Evolutionary conservation across 2,329 filamentous ascomycete species (phyloP), one percentile per base, ranked within the genome.

Genomic region (Fusarium oligoseptatum): DNA sequence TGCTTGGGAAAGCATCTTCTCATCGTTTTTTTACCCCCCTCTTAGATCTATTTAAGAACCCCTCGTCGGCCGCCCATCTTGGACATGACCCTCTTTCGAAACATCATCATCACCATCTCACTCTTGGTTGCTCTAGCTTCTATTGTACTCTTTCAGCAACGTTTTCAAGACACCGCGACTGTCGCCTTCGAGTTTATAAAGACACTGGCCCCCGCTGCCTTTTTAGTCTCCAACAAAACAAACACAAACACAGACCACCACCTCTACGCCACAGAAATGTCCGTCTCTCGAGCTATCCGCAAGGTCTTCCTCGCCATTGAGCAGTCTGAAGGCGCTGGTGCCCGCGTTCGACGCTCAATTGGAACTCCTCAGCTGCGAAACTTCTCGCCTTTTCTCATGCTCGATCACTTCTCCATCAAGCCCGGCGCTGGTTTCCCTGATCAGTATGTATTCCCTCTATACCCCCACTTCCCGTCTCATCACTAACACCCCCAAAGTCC

Each of bases 301-400:
- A 94, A 95, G 84, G 91, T 93, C 76, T 95, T 98, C 83, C 88
- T 95, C 52, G 96, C 96, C 70, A 84, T 93, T 69, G 95, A 98
- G 83, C 94, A 97, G 83, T 87, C 94, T 32, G 96, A 98, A 83
- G 96, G 96, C 50, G 94, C 92, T 0, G 96, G 97, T 66, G 96
- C 96, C 6, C 89, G 92, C 72, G 96, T 98, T 15, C 91, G 96
- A 73, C 92, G 96, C 68, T 95, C 94, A 48, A 94, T 98, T 75
- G 96, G 96, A 76, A 97, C 95, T 1, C 89, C 93, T 6, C 89
- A 93, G 75, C 88, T 98, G 24, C 91, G 92, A 80, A 95, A 97
- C 86, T 93, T 98, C 83, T 94, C 92, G 15, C 97, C 96, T 0
- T 98, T 98, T 85, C 88, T 98, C 52, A 98, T 98, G 95, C 93